These are phyloP conservation scores for Brassica carinata DNA, from an alignment of 345 rosid species.

Conservation along the genomic window DNA sequence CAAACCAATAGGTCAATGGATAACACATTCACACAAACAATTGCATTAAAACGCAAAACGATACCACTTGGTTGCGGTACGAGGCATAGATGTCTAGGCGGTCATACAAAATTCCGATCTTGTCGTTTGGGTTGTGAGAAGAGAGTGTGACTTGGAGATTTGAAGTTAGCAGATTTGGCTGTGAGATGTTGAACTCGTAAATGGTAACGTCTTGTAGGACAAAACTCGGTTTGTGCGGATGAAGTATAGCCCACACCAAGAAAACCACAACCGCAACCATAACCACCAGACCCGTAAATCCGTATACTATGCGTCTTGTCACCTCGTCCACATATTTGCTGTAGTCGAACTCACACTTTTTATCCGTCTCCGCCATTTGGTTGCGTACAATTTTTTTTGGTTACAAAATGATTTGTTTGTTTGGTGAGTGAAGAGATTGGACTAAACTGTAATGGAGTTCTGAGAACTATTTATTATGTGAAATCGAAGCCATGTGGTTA, in stretches of 20 bases:
- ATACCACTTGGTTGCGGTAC: slow-evolving; percentile 72
- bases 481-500: not conserved
- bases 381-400: not conserved
- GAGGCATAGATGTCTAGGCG: slow-evolving; percentile 66
- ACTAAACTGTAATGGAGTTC: not conserved
- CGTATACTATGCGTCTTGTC: slow-evolving; percentile 22
- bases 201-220: slow-evolving; percentile 87
- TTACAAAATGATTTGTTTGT: not conserved
- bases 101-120: slow-evolving; percentile 82
- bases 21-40: not conserved
- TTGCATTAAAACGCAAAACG: not conserved
- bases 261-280: slow-evolving; percentile 47
- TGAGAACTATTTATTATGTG: slow-evolving; percentile 19
- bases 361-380: slow-evolving; percentile 42
- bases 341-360: slow-evolving; percentile 38
- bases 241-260: slow-evolving; percentile 82
- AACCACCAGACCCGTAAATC: slow-evolving; percentile 22
- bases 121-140: slow-evolving; percentile 73
- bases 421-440: slow-evolving; percentile 18
- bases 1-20: not conserved
- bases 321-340: slow-evolving; percentile 19
- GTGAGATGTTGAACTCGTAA: slow-evolving; percentile 59
- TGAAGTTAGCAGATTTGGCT: slow-evolving; percentile 61
- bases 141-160: slow-evolving; percentile 77
- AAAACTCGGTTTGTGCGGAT: slow-evolving; percentile 70